Base-by-base conservation (phyloP, 352 stramenopile genomes). In the Thalassiosira mediterranea region DNA sequence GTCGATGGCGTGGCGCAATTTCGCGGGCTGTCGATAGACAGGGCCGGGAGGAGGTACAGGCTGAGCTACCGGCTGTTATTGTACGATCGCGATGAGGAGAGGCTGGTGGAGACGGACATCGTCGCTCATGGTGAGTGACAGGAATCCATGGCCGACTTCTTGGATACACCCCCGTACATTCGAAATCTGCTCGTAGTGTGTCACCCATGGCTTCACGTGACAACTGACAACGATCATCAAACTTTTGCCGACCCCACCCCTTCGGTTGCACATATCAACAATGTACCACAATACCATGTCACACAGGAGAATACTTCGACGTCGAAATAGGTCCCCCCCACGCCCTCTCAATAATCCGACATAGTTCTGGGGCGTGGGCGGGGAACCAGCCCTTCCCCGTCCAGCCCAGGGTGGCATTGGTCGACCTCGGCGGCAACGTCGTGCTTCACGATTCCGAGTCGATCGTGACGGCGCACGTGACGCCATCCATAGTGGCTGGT, bases 381-480 rank as follows among this genome's bases (percentile, higher is more conserved):
- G 81, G 77, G 13, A 86, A 84, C 44, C 81, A 89, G 44, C 81
- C 81, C 23, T 87, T 89, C 68, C 37, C 52, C 0, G 70, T 67
- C 28, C 81, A 89, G 63, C 81, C 81, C 21, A 79, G 71, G 32
- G 56, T 89, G 53, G 74, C 69, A n/a, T 52, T 89, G 4, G 38
- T 85, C 10, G 81, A 89, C 72, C 53, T 69, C 34, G 81, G 81
- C 21, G 77, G 77, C 15, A 89, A 89, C 68, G 53, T 87, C 32
- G 61, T 89, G 26, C 19, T 62, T 10, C 51, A 56, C 32, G 77
- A 84, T 21, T 80, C 76, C 15, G 40, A 59, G 34, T 77, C 68
- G 32, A 63, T 46, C 23, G 51, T 88, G 5, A 62, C 60, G 57
- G 75, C 73, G 64, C 58, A 75, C 40, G 49, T 88, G 28, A 81